phyloP scores from a whole-genome alignment of 1,139 yeast genomes.

The Yamadazyma membranifaciens region DNA sequence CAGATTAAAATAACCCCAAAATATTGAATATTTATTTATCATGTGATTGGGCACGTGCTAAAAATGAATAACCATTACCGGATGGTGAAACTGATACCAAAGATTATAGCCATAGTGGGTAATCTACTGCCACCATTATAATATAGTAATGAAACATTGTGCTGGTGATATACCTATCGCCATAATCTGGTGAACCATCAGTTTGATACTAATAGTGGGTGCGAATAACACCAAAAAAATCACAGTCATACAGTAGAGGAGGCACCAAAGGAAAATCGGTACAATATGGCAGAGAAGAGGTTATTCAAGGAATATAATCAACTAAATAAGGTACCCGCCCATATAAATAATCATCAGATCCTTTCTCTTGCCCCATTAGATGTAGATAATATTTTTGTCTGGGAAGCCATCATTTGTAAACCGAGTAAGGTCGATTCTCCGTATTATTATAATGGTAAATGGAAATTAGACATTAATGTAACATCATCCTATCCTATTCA shows the following conservation, averaged over 20 bases:
- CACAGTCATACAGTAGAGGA: constrained; percentile 2
- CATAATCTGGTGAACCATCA: not conserved
- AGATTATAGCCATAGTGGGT: no score
- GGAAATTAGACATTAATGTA: constrained; percentile 54
- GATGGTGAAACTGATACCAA: no score
- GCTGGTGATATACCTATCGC: not conserved
- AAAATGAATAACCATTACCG: no score
- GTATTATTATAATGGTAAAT: constrained; percentile 51
- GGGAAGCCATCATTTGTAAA: constrained; percentile 64
- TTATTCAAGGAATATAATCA: constrained; percentile 28
- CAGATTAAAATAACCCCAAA: no score
- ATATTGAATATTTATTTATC: no score
- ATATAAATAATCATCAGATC: constrained; percentile 34
- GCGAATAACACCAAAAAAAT: constrained; percentile 5
- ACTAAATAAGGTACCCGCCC: constrained; percentile 21
- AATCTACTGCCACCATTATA: no score
- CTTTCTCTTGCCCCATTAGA: constrained; percentile 43
- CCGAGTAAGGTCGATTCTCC: constrained; percentile 43
- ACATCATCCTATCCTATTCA: constrained; percentile 61
- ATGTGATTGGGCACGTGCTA: no score
- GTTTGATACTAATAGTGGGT: not conserved
- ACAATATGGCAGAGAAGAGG: constrained; percentile 29
- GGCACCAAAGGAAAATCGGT: not conserved
- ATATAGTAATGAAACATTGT: not conserved
- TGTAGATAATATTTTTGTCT: constrained; percentile 42